phyloP scores from a whole-genome alignment of 441 rosid genomes.

The Adansonia gregorii region DNA sequence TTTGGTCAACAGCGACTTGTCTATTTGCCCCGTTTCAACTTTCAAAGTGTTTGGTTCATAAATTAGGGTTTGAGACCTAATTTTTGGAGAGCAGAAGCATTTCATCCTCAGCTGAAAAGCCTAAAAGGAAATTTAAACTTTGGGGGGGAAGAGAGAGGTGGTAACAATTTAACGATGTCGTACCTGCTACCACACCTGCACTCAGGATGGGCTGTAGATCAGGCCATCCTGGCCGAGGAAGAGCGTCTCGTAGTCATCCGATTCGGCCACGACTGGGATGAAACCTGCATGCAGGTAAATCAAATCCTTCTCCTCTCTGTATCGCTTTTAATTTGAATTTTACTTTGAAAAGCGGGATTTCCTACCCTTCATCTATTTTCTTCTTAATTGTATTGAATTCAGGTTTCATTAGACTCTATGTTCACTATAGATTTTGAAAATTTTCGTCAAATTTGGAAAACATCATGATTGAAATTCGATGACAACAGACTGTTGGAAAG shows the following conservation, averaged over 20 bases:
- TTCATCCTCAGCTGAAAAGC: neutral
- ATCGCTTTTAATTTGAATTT: neutral
- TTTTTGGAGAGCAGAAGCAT: neutral
- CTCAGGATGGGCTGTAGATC: conserved; percentile 93
- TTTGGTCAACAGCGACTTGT: no score
- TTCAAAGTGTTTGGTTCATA: neutral
- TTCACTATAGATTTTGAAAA: neutral
- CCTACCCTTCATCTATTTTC: neutral
- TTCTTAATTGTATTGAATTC: neutral
- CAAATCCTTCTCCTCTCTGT: neutral
- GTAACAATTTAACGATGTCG: conserved; percentile 47
- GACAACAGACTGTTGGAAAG: neutral
- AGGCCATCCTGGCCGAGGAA: conserved; percentile 83
- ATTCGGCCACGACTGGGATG: conserved; percentile 98
- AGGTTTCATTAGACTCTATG: neutral
- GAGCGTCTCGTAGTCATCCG: conserved; percentile 82
- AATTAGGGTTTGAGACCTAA: neutral
- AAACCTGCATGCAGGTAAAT: conserved; percentile 87
- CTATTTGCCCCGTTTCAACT: neutral
- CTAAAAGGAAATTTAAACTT: neutral
- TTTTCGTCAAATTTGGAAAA: neutral
- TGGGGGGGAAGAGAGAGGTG: neutral
- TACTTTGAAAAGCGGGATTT: neutral
- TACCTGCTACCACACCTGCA: conserved; percentile 83
- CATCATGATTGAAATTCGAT: neutral